These are phyloP conservation scores for Clarireedia hainanense DNA, from an alignment of 2,329 filamentous ascomycete genomes.

Conservation along the genomic window DNA sequence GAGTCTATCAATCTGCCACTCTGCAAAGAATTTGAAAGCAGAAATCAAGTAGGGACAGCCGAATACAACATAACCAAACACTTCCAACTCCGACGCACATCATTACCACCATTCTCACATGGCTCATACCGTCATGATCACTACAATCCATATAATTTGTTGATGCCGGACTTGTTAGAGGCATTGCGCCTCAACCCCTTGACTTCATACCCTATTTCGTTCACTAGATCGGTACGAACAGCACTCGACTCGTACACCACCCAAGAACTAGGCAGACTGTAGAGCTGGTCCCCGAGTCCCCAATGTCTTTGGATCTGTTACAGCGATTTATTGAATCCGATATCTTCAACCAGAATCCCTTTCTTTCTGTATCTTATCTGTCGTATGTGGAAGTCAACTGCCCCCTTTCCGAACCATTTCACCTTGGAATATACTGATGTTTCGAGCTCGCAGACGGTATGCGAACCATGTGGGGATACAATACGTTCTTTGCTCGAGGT, in stretches of 20 bases:
- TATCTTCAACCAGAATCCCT: slow-evolving; percentile 87
- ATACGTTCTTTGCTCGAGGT: slow-evolving; percentile 81
- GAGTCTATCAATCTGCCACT: background rate
- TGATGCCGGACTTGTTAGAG: slow-evolving; percentile 29
- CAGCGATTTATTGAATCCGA: slow-evolving; percentile 89
- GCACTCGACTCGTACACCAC: background rate
- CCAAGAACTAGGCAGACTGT: slow-evolving; percentile 4
- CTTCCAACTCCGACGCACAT: background rate
- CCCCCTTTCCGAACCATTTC: slow-evolving; percentile 1
- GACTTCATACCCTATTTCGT: slow-evolving; percentile 12
- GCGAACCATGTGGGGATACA: slow-evolving; percentile 86
- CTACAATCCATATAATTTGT: slow-evolving; percentile 14
- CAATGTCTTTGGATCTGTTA: slow-evolving; percentile 77
- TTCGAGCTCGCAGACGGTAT: slow-evolving; percentile 56
- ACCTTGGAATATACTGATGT: slow-evolving; percentile 4
- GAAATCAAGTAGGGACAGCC: background rate
- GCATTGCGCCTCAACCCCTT: slow-evolving; percentile 26
- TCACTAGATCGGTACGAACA: background rate
- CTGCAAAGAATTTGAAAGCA: background rate
- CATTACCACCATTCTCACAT: slow-evolving; percentile 10
- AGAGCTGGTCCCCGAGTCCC: slow-evolving; percentile 10
- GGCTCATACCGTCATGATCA: slow-evolving; percentile 20
- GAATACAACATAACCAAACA: no score
- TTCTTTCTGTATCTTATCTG: slow-evolving; percentile 80
- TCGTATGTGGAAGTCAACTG: slow-evolving; percentile 45